These are phyloP conservation scores for Solanum rostratum DNA, from an alignment of 257 asterid genomes.

Conservation along the genomic window DNA sequence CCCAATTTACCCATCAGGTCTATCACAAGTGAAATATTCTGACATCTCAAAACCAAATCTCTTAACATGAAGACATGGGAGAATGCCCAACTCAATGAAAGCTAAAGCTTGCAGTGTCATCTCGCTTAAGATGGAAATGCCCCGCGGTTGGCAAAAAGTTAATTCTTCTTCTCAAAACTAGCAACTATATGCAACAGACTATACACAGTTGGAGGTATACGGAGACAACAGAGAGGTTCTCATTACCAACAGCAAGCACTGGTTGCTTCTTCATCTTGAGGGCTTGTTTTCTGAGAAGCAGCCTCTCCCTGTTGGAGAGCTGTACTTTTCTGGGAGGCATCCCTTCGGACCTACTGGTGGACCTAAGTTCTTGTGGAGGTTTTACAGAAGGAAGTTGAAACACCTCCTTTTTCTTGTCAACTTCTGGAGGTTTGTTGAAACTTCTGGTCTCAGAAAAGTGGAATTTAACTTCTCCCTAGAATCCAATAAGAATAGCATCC, in stretches of 20 bases:
- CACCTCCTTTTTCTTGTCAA: conserved; percentile 4
- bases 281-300: conserved; percentile 78
- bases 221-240: background rate
- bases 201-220: background rate
- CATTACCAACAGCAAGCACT: conserved; percentile 74
- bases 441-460: conserved; percentile 14
- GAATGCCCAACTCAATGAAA: background rate
- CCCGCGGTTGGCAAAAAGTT: background rate
- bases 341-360: conserved; percentile 9
- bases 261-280: conserved; percentile 55
- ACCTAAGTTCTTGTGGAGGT: conserved; percentile 17
- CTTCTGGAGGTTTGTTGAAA: conserved; percentile 4
- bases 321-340: conserved; percentile 24
- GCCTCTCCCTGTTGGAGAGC: conserved; percentile 88
- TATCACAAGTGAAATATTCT: background rate
- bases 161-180: background rate
- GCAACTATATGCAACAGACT: background rate
- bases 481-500: background rate
- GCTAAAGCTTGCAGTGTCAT: background rate
- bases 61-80: background rate
- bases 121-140: background rate
- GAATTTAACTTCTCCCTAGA: conserved; percentile 24
- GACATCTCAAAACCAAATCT: background rate
- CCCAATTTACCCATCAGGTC: background rate
- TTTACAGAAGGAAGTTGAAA: conserved; percentile 13